Percentiles rank a stretch among this genome's conserved stretches.
phyloP scores from a whole-genome alignment of 345 rosid genomes.

The Syzygium jambos region DNA sequence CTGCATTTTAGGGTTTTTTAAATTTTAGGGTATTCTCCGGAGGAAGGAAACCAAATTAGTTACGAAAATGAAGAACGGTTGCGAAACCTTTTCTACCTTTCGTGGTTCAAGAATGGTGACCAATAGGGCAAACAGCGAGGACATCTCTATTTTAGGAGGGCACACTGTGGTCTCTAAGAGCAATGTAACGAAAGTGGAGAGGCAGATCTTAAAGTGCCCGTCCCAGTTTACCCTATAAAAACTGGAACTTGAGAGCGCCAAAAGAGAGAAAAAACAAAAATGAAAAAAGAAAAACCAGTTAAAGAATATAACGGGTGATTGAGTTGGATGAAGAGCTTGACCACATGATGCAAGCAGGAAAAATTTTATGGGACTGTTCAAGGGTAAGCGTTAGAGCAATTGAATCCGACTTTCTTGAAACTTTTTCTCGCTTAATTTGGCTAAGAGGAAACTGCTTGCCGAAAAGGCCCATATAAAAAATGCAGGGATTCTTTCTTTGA shows the following conservation, averaged over 20 bases:
- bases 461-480: background rate
- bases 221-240: background rate
- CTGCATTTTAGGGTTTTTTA: background rate
- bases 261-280: background rate
- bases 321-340: background rate
- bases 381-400: background rate
- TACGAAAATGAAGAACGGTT: background rate
- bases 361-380: background rate
- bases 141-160: constrained; percentile 19
- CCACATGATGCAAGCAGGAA: background rate
- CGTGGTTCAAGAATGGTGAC: background rate
- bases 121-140: constrained; percentile 48
- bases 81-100: background rate
- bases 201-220: constrained; percentile 68
- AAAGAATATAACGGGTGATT: background rate
- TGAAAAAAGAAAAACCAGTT: background rate
- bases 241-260: background rate
- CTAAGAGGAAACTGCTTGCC: background rate
- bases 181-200: constrained; percentile 66
- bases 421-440: background rate
- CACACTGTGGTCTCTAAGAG: constrained; percentile 36
- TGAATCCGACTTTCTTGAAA: background rate
- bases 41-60: background rate
- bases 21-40: background rate
- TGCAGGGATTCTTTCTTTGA: background rate